Base-by-base conservation (phyloP, 1,284 basidiomycete genomes). In the Ganoderma lucidum region DNA sequence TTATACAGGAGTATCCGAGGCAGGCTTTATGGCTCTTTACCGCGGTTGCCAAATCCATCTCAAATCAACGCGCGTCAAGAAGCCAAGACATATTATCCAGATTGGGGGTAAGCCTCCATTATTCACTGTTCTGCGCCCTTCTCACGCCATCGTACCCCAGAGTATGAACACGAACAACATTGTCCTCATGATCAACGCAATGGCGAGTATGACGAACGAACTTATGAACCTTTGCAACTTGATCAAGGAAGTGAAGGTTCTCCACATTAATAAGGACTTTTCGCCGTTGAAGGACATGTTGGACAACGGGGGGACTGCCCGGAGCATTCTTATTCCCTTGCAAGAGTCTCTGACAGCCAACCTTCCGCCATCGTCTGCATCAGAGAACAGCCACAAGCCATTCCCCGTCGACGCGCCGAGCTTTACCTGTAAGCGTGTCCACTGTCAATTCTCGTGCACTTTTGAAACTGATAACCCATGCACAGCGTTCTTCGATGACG, bases 21-120 rank as follows among this genome's bases (percentile, higher is more conserved):
- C 98, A 99, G 81, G 92, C 94, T 0, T 84, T 99, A 55, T 99
- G 98, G 98, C 88, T 96, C 1, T 97, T 98, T 78, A 90, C 93
- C 0, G 94, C 96, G 0, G 95, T 96, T 6, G 88, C 93, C 60
- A 95, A 97, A 79, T 98, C 97, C 0, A 95, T 90, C 56, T 93
- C 94, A 71, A 6, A 76, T 0, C 85, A 86, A 44, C 86, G 97
- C 61, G 84, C 86, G 69, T 76, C 82, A 32, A 87, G 94, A 69
- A 95, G 94, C 62, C 84, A 79, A 63, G 77, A 81, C 3, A 92
- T 98, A 58, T 81, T 97, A 45, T 81, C 88, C 6, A 85, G 87
- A 74, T 84, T 95, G n/a, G 86, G 85, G 78, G 94, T 93, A 74
- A 63, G 39, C 39, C n/a, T 32, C 37, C 39, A 83, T 77, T 10